phyloP scores from a whole-genome alignment of 306 rosid species.

The Astragalus glycyphyllos region DNA sequence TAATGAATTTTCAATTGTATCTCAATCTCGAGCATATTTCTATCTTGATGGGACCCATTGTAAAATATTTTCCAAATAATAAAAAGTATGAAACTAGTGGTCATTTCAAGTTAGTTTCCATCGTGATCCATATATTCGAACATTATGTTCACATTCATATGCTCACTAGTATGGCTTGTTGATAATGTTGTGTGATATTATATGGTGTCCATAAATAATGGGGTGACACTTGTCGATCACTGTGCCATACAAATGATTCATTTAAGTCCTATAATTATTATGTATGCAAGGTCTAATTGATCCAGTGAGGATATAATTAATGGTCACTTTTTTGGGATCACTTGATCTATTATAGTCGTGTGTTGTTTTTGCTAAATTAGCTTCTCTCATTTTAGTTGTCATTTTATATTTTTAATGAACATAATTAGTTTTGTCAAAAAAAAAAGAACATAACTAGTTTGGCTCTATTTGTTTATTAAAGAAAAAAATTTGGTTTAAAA shows the following conservation, averaged over 20 bases:
- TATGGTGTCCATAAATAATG: constrained; percentile 37
- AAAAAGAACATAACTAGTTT: too few species aligned
- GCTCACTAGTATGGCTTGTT: background rate
- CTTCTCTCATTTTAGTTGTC: too few species aligned
- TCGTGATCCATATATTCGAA: constrained; percentile 53
- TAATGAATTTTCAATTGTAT: too few species aligned
- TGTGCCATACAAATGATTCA: constrained; percentile 43
- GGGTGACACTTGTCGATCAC: constrained; percentile 47
- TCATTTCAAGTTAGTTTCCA: constrained; percentile 35
- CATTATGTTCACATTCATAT: constrained; percentile 40
- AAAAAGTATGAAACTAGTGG: constrained; percentile 5
- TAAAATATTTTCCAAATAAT: background rate
- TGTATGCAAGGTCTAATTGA: constrained; percentile 25
- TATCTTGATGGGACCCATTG: too few species aligned
- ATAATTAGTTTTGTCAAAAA: too few species aligned
- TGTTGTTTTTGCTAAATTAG: constrained; percentile 6
- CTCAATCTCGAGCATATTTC: too few species aligned
- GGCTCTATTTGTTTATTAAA: too few species aligned
- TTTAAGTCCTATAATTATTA: constrained; percentile 23
- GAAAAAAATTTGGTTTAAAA: too few species aligned
- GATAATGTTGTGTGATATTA: constrained; percentile 43
- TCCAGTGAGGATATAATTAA: constrained; percentile 53
- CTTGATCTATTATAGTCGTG: constrained; percentile 40
- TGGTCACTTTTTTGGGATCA: constrained; percentile 56
- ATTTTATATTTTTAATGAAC: too few species aligned